A percentile compares a stretch with the other conserved stretches of the same genome.
phyloP scores from a whole-genome alignment of 2,329 filamentous ascomycete genomes.

The Aspergillus uvarum region DNA sequence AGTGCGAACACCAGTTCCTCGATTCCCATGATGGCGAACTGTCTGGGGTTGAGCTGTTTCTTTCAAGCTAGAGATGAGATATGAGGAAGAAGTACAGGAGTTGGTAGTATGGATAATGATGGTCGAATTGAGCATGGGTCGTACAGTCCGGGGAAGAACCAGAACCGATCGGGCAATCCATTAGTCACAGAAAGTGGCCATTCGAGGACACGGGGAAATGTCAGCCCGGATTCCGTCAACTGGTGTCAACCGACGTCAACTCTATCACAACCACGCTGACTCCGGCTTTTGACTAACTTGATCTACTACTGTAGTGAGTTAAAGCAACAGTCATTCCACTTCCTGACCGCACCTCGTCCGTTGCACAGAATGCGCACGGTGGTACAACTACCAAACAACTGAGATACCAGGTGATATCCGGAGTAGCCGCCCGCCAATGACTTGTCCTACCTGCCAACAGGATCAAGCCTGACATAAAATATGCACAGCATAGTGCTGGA shows the following conservation, averaged over 20 bases:
- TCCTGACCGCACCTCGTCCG: no score
- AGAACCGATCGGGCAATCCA: conserved; percentile 5
- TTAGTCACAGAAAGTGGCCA: conserved; percentile 6
- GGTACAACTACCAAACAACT: no score
- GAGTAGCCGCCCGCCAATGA: no score
- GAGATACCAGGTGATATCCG: no score
- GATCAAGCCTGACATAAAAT: no score
- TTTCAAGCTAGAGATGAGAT: not conserved
- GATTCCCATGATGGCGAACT: not conserved
- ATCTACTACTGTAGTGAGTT: no score
- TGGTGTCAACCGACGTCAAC: not conserved
- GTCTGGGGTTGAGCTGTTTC: not conserved
- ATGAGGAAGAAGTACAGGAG: not conserved
- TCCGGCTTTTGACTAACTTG: not conserved
- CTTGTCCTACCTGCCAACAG: no score
- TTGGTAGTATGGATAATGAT: not conserved
- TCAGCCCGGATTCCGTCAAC: not conserved
- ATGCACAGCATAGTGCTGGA: no score
- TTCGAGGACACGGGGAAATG: not conserved
- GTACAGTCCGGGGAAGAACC: conserved; percentile 2
- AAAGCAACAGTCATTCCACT: no score
- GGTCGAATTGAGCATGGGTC: no score
- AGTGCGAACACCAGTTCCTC: not conserved
- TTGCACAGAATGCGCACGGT: no score
- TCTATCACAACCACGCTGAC: not conserved